phyloP scores from a whole-genome alignment of 257 asterid genomes.

The Ballota nigra region DNA sequence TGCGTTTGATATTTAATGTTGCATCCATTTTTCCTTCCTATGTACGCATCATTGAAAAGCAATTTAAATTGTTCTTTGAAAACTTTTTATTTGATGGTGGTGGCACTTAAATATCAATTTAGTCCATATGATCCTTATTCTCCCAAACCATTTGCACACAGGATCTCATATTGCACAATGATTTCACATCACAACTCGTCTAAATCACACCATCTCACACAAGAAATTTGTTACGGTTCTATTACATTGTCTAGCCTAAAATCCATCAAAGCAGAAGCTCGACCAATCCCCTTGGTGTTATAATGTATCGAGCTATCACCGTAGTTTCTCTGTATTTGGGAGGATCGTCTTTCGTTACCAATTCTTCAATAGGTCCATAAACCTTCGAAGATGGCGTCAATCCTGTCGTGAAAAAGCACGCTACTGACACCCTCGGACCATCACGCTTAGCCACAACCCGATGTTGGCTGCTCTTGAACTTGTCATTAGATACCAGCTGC shows the following conservation, averaged over 20 bases:
- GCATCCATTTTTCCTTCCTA: too few relatives aligned
- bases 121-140: too few relatives aligned
- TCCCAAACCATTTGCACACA: too few relatives aligned
- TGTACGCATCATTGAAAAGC: too few relatives aligned
- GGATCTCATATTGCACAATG: too few relatives aligned
- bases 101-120: too few relatives aligned
- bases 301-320: conserved; percentile 41
- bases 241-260: conserved; percentile 21
- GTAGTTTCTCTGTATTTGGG: conserved; percentile 42
- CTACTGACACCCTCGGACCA: conserved; percentile 54
- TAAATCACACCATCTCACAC: too few relatives aligned
- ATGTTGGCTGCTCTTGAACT: conserved; percentile 45
- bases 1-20: too few relatives aligned
- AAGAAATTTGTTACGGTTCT: too few relatives aligned
- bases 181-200: too few relatives aligned
- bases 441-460: conserved; percentile 39
- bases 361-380: conserved; percentile 51
- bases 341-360: conserved; percentile 42
- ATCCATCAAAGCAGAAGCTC: conserved; percentile 41
- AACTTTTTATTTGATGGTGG: too few relatives aligned
- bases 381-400: conserved; percentile 35
- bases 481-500: conserved; percentile 54
- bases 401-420: conserved; percentile 51
- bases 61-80: too few relatives aligned
- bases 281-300: conserved; percentile 45